Base-by-base conservation (phyloP, 23 red algal species). In the Gracilaria domingensis region DNA sequence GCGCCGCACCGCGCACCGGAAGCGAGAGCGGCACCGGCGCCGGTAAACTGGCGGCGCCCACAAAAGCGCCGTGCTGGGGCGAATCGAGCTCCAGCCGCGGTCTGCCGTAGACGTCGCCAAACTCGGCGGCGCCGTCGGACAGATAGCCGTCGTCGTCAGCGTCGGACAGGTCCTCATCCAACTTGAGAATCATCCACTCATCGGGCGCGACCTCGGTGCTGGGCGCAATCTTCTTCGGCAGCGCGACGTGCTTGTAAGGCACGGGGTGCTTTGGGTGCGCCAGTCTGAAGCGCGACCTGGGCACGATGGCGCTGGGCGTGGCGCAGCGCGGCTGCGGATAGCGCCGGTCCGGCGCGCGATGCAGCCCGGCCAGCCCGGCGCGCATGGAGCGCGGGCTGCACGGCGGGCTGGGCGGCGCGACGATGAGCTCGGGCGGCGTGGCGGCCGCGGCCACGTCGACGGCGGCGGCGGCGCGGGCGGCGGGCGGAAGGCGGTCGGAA, bases 91-190 rank as follows among this genome's bases (percentile, higher is more conserved):
- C 17, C 14, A 18, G 11, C 55, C 3, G 9, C 17, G 17, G 23
- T 59, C 55, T 59, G 17, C 55, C 17, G 17, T 4, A 59, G 11
- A 59, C 11, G 11, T 59, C 55, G 17, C 55, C 55, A 59, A 23
- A 18, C 3, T 24, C 23, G 23, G 11, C 14, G 14, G 3, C 17
- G 17, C 17, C 8, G 3, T 59, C 55, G 55, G 8, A 59, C 3
- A 2, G 11, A 24, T 14, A 59, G 55, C 17, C n/a, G n/a, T n/a
- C 55, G 55, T 59, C 23, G 14, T 70, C 65, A 2, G 65, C 32
- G 29, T 70, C 65, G 29, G 65, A 70, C 65, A 70, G 12, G 20
- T 70, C 65, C n/a, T 70, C 65, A 29, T 70, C 65, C 13, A 70
- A 18, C 26, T 70, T 70, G 65, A 35, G 29, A 5, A 70, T 70